phyloP scores from a whole-genome alignment of 768 basidiomycete species.

The Lactarius sanguifluus region DNA sequence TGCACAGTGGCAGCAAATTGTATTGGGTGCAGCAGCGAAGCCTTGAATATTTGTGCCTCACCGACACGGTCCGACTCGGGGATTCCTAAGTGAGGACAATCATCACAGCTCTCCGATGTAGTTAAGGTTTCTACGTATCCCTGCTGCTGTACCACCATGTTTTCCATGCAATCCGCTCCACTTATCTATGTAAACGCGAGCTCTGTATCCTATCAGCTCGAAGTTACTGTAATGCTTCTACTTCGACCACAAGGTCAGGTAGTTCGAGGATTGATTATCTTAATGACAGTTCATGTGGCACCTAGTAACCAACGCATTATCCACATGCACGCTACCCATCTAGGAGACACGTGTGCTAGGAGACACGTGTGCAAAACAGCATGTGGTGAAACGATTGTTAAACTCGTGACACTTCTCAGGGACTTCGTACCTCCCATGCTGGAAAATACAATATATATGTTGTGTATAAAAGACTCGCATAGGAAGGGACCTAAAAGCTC shows the following conservation, averaged over 20 bases:
- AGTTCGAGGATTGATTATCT: background rate
- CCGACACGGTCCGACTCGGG: background rate
- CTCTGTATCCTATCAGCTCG: background rate
- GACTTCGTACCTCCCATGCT: background rate
- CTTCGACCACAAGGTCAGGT: background rate
- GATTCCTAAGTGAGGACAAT: background rate
- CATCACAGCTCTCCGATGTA: background rate
- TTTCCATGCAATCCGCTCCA: background rate
- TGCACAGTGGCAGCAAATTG: conserved; percentile 20
- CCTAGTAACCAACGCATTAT: background rate
- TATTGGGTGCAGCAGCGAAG: conserved; percentile 17
- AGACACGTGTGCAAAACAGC: background rate
- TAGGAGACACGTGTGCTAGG: background rate
- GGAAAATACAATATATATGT: background rate
- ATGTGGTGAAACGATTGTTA: background rate
- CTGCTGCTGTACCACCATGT: background rate
- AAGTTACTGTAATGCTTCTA: background rate
- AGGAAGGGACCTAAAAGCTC: background rate
- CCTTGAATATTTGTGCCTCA: background rate
- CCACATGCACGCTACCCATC: background rate
- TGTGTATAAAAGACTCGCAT: background rate
- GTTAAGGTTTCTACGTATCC: background rate
- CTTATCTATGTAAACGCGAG: background rate
- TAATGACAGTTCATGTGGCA: background rate
- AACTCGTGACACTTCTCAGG: background rate